These are phyloP conservation scores for Kluyveromyces wickerhamii DNA, from an alignment of 805 yeast species.

Conservation along the genomic window DNA sequence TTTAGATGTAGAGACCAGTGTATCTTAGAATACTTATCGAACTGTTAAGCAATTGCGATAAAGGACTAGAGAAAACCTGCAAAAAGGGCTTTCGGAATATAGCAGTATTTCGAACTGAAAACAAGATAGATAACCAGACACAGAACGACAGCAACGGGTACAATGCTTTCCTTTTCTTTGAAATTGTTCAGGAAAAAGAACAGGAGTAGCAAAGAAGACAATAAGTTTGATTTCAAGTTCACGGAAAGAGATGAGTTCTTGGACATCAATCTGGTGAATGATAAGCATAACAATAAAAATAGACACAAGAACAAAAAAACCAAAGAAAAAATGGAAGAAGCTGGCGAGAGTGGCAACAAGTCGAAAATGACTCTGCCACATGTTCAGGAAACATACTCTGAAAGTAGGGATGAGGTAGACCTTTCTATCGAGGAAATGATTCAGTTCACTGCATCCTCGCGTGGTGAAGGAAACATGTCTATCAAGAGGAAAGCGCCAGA, in stretches of 20 bases:
- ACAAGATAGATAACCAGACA: no score
- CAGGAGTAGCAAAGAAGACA: background rate
- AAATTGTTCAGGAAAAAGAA: background rate
- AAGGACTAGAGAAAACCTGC: no score
- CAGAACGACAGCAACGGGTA: no score
- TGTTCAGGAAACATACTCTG: background rate
- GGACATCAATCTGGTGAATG: background rate
- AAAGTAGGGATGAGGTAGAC: background rate
- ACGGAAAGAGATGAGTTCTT: conserved; percentile 2
- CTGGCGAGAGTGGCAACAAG: background rate
- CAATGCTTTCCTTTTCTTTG: no score
- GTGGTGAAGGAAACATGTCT: background rate
- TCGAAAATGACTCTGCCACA: background rate
- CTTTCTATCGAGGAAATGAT: conserved; percentile 4
- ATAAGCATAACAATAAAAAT: background rate
- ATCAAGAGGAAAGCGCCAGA: background rate
- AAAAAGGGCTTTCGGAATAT: no score
- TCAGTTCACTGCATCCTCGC: background rate
- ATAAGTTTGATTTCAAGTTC: conserved; percentile 2
- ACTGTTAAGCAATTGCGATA: no score
- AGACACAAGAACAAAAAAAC: background rate
- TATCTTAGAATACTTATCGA: no score
- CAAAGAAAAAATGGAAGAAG: background rate
- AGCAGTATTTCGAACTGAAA: no score
- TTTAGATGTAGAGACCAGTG: no score